These are phyloP conservation scores for Hymenoscyphus fructigenus DNA, from an alignment of 2,329 filamentous ascomycete species.

Conservation along the genomic window DNA sequence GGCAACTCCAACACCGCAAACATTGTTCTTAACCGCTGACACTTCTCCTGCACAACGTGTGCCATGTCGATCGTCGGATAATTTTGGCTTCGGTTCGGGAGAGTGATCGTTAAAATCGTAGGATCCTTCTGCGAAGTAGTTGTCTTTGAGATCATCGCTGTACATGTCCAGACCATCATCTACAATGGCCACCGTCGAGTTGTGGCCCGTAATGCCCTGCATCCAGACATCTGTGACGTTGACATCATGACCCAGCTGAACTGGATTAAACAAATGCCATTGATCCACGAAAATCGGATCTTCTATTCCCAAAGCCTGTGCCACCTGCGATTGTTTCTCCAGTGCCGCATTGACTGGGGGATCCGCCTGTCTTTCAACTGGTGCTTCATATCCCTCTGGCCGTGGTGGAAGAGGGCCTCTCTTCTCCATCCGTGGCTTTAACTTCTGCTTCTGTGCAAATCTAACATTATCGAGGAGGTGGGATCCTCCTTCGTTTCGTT, in stretches of 20 bases:
- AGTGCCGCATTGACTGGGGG: constrained; percentile 43
- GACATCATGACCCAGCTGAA: constrained; percentile 82
- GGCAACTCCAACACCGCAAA: constrained; percentile 93
- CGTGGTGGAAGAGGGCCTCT: constrained; percentile 32
- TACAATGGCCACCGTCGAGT: constrained; percentile 87
- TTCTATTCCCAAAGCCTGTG: constrained; percentile 66
- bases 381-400: constrained; percentile 24
- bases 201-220: constrained; percentile 85
- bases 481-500: constrained; percentile 51
- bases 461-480: constrained; percentile 72
- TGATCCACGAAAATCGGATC: constrained; percentile 93
- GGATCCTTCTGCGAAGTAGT: constrained; percentile 90
- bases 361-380: constrained; percentile 22
- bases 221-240: constrained; percentile 96
- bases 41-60: constrained; percentile 95
- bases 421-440: constrained; percentile 62
- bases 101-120: constrained; percentile 93
- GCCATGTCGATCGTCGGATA: constrained; percentile 85
- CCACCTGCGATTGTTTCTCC: constrained; percentile 58
- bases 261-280: constrained; percentile 89
- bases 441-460: constrained; percentile 75
- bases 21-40: constrained; percentile 84
- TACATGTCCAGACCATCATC: constrained; percentile 97
- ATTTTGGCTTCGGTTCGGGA: constrained; percentile 74
- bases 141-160: constrained; percentile 86